Conservation (phyloP, 768 basidiomycete species). For the Mycena latifolia region DNA sequence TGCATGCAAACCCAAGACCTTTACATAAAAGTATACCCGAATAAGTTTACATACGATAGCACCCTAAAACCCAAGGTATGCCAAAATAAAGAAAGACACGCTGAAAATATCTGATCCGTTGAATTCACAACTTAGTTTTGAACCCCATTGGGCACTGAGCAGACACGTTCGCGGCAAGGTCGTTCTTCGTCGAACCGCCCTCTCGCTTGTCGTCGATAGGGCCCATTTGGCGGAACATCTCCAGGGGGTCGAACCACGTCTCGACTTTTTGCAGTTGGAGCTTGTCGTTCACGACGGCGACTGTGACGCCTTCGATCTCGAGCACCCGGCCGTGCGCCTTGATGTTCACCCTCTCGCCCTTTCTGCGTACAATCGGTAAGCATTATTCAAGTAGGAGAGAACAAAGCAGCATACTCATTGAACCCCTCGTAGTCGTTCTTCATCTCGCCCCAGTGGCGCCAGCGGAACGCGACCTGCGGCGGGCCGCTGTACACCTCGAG, state of each 20-base stretch:
- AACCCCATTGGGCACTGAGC: slow-evolving; percentile 27
- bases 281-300: slow-evolving; percentile 35
- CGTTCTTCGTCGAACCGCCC: not conserved
- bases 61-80: too few relatives aligned
- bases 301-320: slow-evolving; percentile 34
- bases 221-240: slow-evolving; percentile 36
- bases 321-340: slow-evolving; percentile 32
- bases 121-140: slow-evolving; percentile 22
- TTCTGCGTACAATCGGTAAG: slow-evolving; percentile 18
- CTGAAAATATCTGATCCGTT: too few relatives aligned
- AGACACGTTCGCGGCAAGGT: not conserved
- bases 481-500: slow-evolving; percentile 38
- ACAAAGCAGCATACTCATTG: slow-evolving; percentile 22
- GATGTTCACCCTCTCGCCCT: slow-evolving; percentile 29
- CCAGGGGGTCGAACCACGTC: slow-evolving; percentile 35
- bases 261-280: slow-evolving; percentile 34
- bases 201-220: not conserved
- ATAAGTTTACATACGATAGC: too few relatives aligned
- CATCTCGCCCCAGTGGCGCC: slow-evolving; percentile 37
- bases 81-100: too few relatives aligned
- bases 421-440: slow-evolving; percentile 30
- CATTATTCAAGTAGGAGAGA: not conserved
- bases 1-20: too few relatives aligned
- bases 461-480: slow-evolving; percentile 34
- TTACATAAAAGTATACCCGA: too few relatives aligned